phyloP scores from a whole-genome alignment of 495 filamentous ascomycete genomes.

The Penicillium turbatum region DNA sequence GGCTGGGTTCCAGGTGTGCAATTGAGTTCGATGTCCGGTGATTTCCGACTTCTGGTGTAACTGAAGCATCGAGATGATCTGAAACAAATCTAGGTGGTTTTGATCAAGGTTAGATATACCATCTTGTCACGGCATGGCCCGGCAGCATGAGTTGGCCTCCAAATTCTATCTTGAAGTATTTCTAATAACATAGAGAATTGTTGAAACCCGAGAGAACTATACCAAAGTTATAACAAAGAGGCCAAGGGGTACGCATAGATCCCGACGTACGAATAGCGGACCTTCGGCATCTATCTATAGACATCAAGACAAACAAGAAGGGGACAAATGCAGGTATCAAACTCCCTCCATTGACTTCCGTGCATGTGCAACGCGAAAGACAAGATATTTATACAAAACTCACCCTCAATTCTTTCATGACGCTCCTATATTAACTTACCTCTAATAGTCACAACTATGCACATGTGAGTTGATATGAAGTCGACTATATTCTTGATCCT shows the following conservation, averaged over 20 bases:
- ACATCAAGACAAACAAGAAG: conserved; percentile 1
- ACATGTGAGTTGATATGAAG: not conserved
- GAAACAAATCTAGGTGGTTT: not conserved
- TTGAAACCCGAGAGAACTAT: not conserved
- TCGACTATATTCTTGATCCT: conserved; percentile 1
- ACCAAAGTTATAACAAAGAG: not conserved
- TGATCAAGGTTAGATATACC: not conserved
- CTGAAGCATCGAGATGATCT: not conserved
- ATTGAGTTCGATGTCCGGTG: not conserved
- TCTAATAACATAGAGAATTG: not conserved
- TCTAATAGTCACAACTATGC: not conserved
- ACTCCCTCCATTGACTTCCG: not conserved
- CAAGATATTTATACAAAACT: not conserved
- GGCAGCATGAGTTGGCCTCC: not conserved
- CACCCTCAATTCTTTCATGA: not conserved
- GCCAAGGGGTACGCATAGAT: not conserved
- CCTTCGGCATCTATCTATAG: conserved; percentile 11
- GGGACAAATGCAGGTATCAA: conserved; percentile 1
- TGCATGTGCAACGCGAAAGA: conserved; percentile 1
- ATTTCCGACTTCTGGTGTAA: conserved; percentile 4
- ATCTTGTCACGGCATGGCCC: not conserved
- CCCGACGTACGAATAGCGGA: conserved; percentile 2
- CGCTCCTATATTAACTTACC: not conserved
- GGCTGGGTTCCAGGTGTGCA: not conserved
- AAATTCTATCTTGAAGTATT: not conserved